Base-by-base conservation (phyloP, 108 stramenopile genomes). In the Nannochloropsis salina region DNA sequence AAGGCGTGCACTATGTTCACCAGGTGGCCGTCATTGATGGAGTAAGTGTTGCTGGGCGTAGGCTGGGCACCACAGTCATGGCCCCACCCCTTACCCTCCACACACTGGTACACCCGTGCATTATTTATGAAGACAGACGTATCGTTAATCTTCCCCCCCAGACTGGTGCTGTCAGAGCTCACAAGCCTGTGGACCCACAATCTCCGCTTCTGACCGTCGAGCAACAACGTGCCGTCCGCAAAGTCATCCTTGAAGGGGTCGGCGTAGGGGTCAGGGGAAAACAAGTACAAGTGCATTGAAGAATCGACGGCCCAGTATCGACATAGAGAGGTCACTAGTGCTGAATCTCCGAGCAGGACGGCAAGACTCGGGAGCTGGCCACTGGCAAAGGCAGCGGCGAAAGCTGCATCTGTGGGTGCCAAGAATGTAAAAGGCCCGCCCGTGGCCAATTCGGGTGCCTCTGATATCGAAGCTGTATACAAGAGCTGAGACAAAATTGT, bases 31-130 rank as follows among this genome's bases (percentile, higher is more conserved):
- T 74, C 86, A 81, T 87, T 87, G 8, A 87, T 51, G 40, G 83
- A 79, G 83, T 80, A 87, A n/a, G 86, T 87, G 83, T 87, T 87
- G 83, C 86, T 87, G 51, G 86, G 83, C 31, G 80, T 47, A 22
- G 86, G 83, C 43, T 21, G 61, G 79, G 83, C 22, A 11, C 86
- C 86, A 45, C 86, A 87, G 83, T 83, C 86, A 45, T 87, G 86
- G 31, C 86, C 86, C 2, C 79, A 79, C 42, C 86, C 86, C 31
- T 79, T 10, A 5, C 83, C 83, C 15, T 87, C 86, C 41, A 44
- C 83, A 47, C 86, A 87, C 86, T 87, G 86, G 61, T 47, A 45
- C 41, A 87, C 61, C 44, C 86, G 61, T n/a, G 61, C 61, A 74
- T 74, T 74, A n/a, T 74, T 74, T n/a, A 74, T n/a, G n/a, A 74